Evolutionary conservation across 75 land plant genomes (phyloP).

Genomic region (Cryptomeria japonica): DNA sequence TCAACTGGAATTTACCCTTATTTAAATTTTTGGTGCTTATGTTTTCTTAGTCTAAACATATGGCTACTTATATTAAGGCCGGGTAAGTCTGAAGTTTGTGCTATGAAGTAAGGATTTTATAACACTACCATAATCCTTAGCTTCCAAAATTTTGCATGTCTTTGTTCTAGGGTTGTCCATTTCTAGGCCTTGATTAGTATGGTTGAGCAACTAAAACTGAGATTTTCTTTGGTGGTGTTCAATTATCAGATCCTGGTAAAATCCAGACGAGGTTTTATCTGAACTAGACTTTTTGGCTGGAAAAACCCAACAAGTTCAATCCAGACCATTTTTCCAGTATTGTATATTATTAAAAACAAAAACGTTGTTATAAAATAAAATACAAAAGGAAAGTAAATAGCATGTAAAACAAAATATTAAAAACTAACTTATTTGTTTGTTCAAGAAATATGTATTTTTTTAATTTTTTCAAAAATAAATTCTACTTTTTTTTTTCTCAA

Average conservation of each 20-base stretch:
- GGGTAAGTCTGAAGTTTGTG: not conserved
- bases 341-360: not conserved
- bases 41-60: not conserved
- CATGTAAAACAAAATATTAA: not conserved
- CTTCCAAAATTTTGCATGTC: not conserved
- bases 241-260: not conserved
- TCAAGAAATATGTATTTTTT: not conserved
- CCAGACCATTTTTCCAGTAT: not conserved
- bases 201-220: not conserved
- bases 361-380: not conserved
- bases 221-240: not conserved
- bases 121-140: not conserved
- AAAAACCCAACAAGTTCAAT: not conserved
- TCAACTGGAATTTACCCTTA: not conserved
- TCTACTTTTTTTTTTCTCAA: not conserved
- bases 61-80: not conserved
- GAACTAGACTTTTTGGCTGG: not conserved
- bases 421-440: not conserved
- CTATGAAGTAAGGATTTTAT: not conserved
- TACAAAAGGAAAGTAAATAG: not conserved
- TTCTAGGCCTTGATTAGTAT: not conserved
- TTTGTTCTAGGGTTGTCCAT: not conserved
- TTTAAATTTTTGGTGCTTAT: not conserved
- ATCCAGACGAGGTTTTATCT: not conserved
- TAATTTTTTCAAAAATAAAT: not conserved